These are phyloP conservation scores for Maudiozyma humilis DNA, from an alignment of 1,139 yeast genomes.

Conservation along the genomic window DNA sequence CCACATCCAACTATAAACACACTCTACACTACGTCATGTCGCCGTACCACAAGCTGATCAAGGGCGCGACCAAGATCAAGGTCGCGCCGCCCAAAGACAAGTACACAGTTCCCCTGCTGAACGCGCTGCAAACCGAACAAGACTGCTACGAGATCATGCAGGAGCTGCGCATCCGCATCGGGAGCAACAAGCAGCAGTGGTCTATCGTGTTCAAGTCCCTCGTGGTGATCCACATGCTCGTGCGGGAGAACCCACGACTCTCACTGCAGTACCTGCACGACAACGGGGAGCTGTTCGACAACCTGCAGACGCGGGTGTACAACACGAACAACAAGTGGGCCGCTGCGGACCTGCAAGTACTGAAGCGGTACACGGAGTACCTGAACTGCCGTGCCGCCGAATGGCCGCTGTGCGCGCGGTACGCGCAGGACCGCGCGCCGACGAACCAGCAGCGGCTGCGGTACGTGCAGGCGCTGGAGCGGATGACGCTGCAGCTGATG, in stretches of 20 bases:
- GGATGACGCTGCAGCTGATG: conserved; percentile 67
- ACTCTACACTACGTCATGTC: no score
- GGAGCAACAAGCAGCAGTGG: conserved; percentile 74
- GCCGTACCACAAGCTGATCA: conserved; percentile 48
- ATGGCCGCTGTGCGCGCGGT: conserved; percentile 53
- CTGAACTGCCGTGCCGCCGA: conserved; percentile 62
- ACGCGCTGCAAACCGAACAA: conserved; percentile 56
- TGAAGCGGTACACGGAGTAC: conserved; percentile 66
- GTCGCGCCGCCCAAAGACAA: conserved; percentile 98
- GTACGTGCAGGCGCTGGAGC: conserved; percentile 59
- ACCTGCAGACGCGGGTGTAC: conserved; percentile 21
- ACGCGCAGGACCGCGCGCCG: conserved; percentile 36
- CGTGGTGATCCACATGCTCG: conserved; percentile 81
- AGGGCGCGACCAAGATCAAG: conserved; percentile 65
- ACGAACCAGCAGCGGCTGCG: conserved; percentile 36
- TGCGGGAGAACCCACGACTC: conserved; percentile 46
- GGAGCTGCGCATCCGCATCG: conserved; percentile 51
- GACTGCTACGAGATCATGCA: conserved; percentile 65
- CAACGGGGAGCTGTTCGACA: conserved; percentile 48
- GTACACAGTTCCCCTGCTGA: conserved; percentile 84
- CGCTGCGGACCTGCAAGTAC: conserved; percentile 51
- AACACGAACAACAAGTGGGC: conserved; percentile 30
- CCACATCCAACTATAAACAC: no score
- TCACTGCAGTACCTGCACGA: conserved; percentile 57
- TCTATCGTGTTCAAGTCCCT: conserved; percentile 80